These are phyloP conservation scores for Camelina sativa DNA, from an alignment of 345 rosid species.

Conservation along the genomic window DNA sequence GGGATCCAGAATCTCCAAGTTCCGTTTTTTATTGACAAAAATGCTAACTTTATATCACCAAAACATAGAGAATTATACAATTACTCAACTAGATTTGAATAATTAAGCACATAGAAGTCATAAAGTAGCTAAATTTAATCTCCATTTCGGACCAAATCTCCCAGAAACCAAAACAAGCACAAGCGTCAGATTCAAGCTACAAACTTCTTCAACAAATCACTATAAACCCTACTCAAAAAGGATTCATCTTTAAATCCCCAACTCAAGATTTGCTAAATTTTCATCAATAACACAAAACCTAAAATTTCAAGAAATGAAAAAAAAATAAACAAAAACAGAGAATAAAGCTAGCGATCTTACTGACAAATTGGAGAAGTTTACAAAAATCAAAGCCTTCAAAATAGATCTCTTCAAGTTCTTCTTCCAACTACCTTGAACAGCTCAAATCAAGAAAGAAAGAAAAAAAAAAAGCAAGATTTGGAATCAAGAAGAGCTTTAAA, in stretches of 20 bases:
- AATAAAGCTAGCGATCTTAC: conserved; percentile 52
- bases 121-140: conserved; percentile 33
- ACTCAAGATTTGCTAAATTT: conserved; percentile 1
- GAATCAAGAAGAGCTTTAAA: neutral
- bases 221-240: conserved; percentile 6
- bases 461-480: conserved; percentile 3
- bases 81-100: conserved; percentile 33
- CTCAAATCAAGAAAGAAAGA: conserved; percentile 41
- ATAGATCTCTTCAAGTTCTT: conserved; percentile 69
- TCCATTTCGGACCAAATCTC: conserved; percentile 32
- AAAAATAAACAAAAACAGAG: neutral
- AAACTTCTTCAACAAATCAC: conserved; percentile 10
- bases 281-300: conserved; percentile 28
- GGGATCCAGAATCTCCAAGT: conserved; percentile 30
- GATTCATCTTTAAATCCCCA: conserved; percentile 17
- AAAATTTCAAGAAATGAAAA: conserved; percentile 27
- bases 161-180: conserved; percentile 18
- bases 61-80: conserved; percentile 1
- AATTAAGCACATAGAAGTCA: conserved; percentile 17
- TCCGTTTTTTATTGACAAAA: conserved; percentile 5
- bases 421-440: conserved; percentile 54
- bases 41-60: conserved; percentile 25
- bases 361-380: conserved; percentile 50
- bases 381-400: conserved; percentile 48
- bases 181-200: conserved; percentile 40